Conservation (phyloP, 2,329 filamentous ascomycete genomes). For the Epicoccum nigrum region DNA sequence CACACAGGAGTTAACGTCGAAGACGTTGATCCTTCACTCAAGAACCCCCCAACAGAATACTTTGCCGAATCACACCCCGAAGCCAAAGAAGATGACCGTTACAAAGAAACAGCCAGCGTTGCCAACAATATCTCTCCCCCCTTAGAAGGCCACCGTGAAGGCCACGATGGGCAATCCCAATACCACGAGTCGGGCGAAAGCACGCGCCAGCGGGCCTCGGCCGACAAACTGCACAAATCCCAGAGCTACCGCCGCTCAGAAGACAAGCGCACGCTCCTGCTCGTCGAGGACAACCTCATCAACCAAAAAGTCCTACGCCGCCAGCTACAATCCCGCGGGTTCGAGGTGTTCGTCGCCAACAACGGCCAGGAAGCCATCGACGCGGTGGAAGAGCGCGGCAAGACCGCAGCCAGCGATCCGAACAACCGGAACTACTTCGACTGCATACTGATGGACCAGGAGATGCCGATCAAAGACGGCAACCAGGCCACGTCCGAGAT, state of each 20-base stretch:
- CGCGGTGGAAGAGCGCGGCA: conserved; percentile 40
- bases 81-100: conserved; percentile 27
- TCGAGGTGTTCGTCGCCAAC: conserved; percentile 51
- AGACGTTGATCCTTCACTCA: conserved; percentile 27
- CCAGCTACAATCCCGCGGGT: conserved; percentile 54
- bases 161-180: conserved; percentile 6
- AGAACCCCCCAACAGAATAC: conserved; percentile 42
- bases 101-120: conserved; percentile 29
- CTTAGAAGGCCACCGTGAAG: conserved; percentile 8
- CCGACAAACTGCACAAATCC: conserved; percentile 24
- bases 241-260: conserved; percentile 29
- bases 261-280: conserved; percentile 39
- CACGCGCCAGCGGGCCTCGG: conserved; percentile 26
- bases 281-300: conserved; percentile 58
- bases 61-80: conserved; percentile 36
- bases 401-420: conserved; percentile 14
- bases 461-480: conserved; percentile 54
- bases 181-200: conserved; percentile 34
- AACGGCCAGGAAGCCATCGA: conserved; percentile 56
- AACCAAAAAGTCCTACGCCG: conserved; percentile 58
- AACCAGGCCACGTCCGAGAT: conserved; percentile 50
- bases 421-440: conserved; percentile 44
- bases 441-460: conserved; percentile 53
- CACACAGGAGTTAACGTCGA: conserved; percentile 27
- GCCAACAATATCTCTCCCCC: conserved; percentile 18